A percentile compares a stretch with the other conserved stretches of the same genome.
phyloP scores from a whole-genome alignment of 2,329 filamentous ascomycete species.

The Leptographium procerum region DNA sequence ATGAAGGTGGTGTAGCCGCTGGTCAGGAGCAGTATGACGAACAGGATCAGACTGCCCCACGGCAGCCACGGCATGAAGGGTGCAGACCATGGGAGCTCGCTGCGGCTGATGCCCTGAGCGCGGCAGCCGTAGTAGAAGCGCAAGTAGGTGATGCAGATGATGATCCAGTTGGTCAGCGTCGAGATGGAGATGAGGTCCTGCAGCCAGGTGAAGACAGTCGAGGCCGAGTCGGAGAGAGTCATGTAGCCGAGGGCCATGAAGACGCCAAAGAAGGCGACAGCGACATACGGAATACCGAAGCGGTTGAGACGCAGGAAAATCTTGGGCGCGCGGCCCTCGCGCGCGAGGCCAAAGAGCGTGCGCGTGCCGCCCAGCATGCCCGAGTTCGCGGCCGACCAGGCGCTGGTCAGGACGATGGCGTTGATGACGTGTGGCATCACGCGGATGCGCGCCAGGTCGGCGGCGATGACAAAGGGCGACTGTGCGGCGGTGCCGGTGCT shows the following conservation, averaged over 20 bases:
- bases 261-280: constrained; percentile 35
- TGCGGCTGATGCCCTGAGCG: constrained; percentile 51
- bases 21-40: constrained; percentile 17
- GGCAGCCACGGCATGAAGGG: constrained; percentile 57
- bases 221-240: constrained; percentile 9
- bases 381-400: constrained; percentile 58
- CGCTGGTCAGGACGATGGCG: constrained; percentile 61
- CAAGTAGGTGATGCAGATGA: constrained; percentile 34
- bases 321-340: constrained; percentile 45
- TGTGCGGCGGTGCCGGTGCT: constrained; percentile 26
- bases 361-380: constrained; percentile 47
- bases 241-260: constrained; percentile 46
- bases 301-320: constrained; percentile 41
- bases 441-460: constrained; percentile 52
- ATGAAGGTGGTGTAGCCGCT: constrained; percentile 20
- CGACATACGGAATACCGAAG: constrained; percentile 44
- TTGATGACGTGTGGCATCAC: constrained; percentile 64
- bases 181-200: constrained; percentile 51
- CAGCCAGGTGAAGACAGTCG: constrained; percentile 18
- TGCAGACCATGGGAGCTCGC: constrained; percentile 50
- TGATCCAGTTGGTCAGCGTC: constrained; percentile 46
- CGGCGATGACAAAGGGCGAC: constrained; percentile 62
- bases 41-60: constrained; percentile 46
- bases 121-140: constrained; percentile 55
- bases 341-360: constrained; percentile 45